Evolutionary conservation across 2,329 filamentous ascomycete genomes (phyloP), one percentile per base, ranked within the genome.

Genomic region (Monilinia laxa): DNA sequence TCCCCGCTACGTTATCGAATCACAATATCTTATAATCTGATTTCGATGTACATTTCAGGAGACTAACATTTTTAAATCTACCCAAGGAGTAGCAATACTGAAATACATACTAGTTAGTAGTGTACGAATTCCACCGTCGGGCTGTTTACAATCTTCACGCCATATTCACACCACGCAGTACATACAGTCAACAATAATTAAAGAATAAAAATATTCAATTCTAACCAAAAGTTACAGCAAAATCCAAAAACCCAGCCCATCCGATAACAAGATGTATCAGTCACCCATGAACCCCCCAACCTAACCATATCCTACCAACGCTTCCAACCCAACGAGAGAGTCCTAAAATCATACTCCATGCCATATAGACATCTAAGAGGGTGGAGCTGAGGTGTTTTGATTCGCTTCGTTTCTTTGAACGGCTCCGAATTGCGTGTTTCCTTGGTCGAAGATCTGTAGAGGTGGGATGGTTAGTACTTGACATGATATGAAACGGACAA

Each of bases 401-500:
- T 64, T 67, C 28, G 68, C 38, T 66, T 75, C 79, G 23, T 72
- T 74, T 65, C 83, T 79, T 72, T 85, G 83, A 68, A 87, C 82
- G 67, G 80, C 80, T 40, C 85, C 85, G 70, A 88, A 86, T 53
- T 79, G 81, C 70, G 77, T 80, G 68, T 84, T 84, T 49, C 84
- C 84, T 62, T 83, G 81, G 71, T 88, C 85, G 68, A 88, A 88
- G 64, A 88, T 81, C 81, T 83, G 40, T 42, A 68, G 14, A 67
- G 67, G 67, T 31, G 63, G 35, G 55, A 53, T 42, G 40, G 40
- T 71, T 59, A 75, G 57, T 38, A 49, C 4, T 11, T 45, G 4
- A 10, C 10, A 38, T 25, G 16, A n/a, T 59, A 14, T 11, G 11
- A 59, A 35, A 9, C 35, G 10, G 31, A 40, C 25, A 11, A 31